Evolutionary conservation across 2,329 filamentous ascomycete genomes (phyloP), one percentile per base, ranked within the genome.

Genomic region (Macrophomina pseudophaseolina): DNA sequence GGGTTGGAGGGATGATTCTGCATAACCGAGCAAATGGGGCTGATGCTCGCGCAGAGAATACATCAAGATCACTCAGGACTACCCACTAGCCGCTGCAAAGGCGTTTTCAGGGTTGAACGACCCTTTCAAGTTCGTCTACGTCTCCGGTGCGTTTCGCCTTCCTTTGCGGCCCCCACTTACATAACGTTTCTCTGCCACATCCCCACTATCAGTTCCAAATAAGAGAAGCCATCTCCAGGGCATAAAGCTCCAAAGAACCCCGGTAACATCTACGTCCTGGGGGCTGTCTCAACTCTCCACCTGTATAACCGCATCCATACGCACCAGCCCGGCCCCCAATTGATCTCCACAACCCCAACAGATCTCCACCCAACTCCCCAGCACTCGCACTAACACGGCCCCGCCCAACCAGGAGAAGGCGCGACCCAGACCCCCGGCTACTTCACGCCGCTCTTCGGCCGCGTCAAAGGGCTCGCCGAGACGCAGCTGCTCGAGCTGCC

Each of bases 401-500:
- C 23, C 23, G 23, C 14, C 30, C 30, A 16, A 8, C 30, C 30
- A 60, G 90, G 88, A 58, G 78, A 81, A 62, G 87, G 87, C 53
- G 85, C 88, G 0, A 89, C 87, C 1, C 83, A 84, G 18, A 78
- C 78, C 0, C 90, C 89, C 0, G 83, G 84, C 3, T 74, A 75
- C 4, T 84, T 88, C 71, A 85, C 88, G 0, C 75, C 84, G 18
- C 77, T 86, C 52, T 93, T 87, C 72, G 88, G 82, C 1, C 80
- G 84, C 12, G 82, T 91, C 65, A 93, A 94, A 75, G 91, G 91
- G 12, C 82, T 87, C 73, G 85, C 86, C 0, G 91, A 94, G 76
- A 70, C 81, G 1, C 76, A 80, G 1, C 82, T 94, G 1, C 81
- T 89, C 1, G 81, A 83, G 0, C 75, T 92, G 14, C 74, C 78